A percentile compares a stretch with the other conserved stretches of the same genome.
phyloP scores from a whole-genome alignment of 2,329 filamentous ascomycete species.

The Fusarium transvaalense region DNA sequence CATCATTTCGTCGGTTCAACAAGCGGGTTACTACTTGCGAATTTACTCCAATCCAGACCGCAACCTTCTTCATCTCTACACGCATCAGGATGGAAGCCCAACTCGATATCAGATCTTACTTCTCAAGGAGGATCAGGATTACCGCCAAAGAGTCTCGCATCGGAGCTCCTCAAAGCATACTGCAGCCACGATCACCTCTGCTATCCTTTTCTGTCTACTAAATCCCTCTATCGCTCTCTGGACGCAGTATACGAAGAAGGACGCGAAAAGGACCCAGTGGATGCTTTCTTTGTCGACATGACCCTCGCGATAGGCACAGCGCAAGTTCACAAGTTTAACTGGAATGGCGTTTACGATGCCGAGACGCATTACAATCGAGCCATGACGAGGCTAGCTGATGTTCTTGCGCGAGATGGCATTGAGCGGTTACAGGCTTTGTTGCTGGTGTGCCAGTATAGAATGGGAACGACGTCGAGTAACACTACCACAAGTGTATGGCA shows the following conservation, averaged over 20 bases:
- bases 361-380: conserved; percentile 58
- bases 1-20: conserved; percentile 58
- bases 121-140: conserved; percentile 40
- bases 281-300: conserved; percentile 59
- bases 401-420: conserved; percentile 54
- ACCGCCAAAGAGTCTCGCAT: conserved; percentile 53
- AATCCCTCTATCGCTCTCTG: conserved; percentile 46
- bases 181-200: conserved; percentile 58
- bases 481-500: conserved; percentile 59
- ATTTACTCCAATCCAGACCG: conserved; percentile 51
- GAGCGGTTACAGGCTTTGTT: conserved; percentile 57
- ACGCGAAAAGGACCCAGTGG: conserved; percentile 43
- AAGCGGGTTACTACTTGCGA: conserved; percentile 57
- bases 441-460: conserved; percentile 58
- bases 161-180: conserved; percentile 56
- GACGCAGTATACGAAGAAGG: conserved; percentile 50
- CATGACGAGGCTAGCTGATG: conserved; percentile 53
- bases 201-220: conserved; percentile 57
- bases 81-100: conserved; percentile 34
- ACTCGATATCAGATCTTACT: conserved; percentile 8
- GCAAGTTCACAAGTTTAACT: conserved; percentile 59
- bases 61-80: conserved; percentile 27
- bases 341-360: conserved; percentile 58
- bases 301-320: conserved; percentile 58
- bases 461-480: conserved; percentile 56